Evolutionary conservation across 352 stramenopile species (phyloP).

Genomic region (Thalassiosira delicatula): DNA sequence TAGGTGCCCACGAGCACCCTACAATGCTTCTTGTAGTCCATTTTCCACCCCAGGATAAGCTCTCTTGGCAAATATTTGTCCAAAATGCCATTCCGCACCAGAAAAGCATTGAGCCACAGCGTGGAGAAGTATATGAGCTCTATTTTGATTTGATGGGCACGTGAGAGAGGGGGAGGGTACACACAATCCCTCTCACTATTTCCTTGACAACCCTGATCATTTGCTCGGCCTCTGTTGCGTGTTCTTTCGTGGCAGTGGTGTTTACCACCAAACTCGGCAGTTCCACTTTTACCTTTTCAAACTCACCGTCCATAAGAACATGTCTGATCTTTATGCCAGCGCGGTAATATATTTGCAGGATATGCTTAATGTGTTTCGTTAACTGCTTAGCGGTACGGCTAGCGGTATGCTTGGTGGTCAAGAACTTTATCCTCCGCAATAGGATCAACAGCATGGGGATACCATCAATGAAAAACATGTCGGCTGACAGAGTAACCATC

Average conservation of each 20-base stretch:
- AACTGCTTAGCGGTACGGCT: background rate
- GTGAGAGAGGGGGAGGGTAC: background rate
- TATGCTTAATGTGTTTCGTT: background rate
- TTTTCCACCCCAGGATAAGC: background rate
- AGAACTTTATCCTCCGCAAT: background rate
- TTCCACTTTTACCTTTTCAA: background rate
- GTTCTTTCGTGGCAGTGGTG: background rate
- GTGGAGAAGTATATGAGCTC: background rate
- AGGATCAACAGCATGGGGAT: background rate
- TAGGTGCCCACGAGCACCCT: background rate
- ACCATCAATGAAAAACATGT: constrained; percentile 3
- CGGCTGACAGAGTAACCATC: background rate
- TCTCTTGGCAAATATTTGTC: background rate
- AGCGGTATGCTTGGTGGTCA: too few species aligned
- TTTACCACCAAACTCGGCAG: background rate
- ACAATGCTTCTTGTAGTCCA: background rate
- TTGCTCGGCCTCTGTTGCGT: background rate
- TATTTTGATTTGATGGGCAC: background rate
- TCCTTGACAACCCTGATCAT: constrained; percentile 3
- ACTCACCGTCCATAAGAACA: background rate
- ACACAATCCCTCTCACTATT: background rate
- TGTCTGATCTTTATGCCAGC: background rate
- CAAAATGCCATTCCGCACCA: background rate
- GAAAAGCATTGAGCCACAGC: background rate
- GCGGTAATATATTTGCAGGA: background rate